These are phyloP conservation scores for Epithemia pelagica DNA, from an alignment of 108 stramenopile species.

Conservation along the genomic window DNA sequence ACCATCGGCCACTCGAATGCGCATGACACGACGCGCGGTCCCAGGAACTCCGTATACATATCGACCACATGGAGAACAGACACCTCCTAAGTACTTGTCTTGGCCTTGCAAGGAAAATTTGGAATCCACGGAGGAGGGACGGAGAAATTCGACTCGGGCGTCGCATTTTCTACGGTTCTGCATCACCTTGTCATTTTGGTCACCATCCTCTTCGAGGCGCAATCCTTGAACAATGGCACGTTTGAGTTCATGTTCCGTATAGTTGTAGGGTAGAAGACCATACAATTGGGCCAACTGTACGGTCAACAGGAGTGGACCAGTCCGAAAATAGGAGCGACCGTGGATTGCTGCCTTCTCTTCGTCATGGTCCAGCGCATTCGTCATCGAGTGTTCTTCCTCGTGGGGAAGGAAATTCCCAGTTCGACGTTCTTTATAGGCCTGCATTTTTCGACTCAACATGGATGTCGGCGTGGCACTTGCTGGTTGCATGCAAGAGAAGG, in stretches of 20 bases:
- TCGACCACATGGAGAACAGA: slow-evolving; percentile 58
- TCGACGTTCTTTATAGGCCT: slow-evolving; percentile 47
- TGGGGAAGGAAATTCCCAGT: slow-evolving; percentile 49
- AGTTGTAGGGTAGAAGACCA: slow-evolving; percentile 50
- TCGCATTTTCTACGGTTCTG: background rate
- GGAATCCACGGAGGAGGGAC: background rate
- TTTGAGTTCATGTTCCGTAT: slow-evolving; percentile 21
- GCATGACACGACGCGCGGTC: slow-evolving; percentile 40
- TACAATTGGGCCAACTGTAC: slow-evolving; percentile 54
- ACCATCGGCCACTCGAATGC: slow-evolving; percentile 47
- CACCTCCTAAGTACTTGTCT: slow-evolving; percentile 67
- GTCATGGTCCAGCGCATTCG: slow-evolving; percentile 11
- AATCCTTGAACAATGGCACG: slow-evolving; percentile 52
- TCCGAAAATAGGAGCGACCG: slow-evolving; percentile 39
- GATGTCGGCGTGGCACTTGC: slow-evolving; percentile 7
- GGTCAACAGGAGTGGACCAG: slow-evolving; percentile 42
- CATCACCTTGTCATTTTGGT: background rate
- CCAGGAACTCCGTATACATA: slow-evolving; percentile 74
- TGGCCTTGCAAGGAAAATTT: slow-evolving; percentile 23
- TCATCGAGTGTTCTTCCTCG: slow-evolving; percentile 23
- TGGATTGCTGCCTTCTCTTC: slow-evolving; percentile 1
- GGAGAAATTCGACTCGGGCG: background rate
- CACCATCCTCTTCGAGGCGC: slow-evolving; percentile 19
- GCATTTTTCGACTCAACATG: slow-evolving; percentile 25
- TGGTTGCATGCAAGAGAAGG: slow-evolving; percentile 40